A percentile compares a stretch with the other conserved stretches of the same genome.
Evolutionary conservation across 1,284 basidiomycete genomes (phyloP).

Genomic region (Tilletia caries): DNA sequence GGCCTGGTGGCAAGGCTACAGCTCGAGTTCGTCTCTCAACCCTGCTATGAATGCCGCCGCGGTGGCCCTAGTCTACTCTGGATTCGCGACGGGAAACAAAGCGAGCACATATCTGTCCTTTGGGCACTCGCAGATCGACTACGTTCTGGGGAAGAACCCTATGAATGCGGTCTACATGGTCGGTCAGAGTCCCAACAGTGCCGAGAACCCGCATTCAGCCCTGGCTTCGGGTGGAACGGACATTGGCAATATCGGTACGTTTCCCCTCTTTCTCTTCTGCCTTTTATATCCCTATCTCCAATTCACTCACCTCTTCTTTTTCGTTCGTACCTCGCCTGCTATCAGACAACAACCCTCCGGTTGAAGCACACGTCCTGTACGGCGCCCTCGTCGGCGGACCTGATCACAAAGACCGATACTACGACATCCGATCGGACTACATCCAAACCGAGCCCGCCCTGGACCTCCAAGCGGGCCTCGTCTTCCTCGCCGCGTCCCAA

Average conservation of each 20-base stretch:
- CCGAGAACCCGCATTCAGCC: constrained; percentile 81
- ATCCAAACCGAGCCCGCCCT: constrained; percentile 68
- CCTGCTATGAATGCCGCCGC: constrained; percentile 81
- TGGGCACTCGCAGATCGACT: constrained; percentile 72
- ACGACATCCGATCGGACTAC: constrained; percentile 78
- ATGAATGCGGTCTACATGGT: constrained; percentile 79
- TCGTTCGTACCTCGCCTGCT: no score
- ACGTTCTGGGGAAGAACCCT: constrained; percentile 77
- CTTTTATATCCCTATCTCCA: no score
- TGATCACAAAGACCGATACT: constrained; percentile 70
- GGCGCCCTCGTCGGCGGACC: constrained; percentile 86
- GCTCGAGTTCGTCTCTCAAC: constrained; percentile 73
- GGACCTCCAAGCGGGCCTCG: constrained; percentile 76
- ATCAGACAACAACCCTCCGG: constrained; percentile 59
- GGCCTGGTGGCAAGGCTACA: constrained; percentile 74
- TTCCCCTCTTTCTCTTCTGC: background rate
- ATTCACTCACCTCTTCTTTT: background rate
- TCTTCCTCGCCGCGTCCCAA: constrained; percentile 74
- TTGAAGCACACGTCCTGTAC: constrained; percentile 73
- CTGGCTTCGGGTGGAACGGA: constrained; percentile 73
- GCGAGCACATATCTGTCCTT: constrained; percentile 67
- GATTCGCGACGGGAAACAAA: constrained; percentile 60
- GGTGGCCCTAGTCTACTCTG: constrained; percentile 72
- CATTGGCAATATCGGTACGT: constrained; percentile 67
- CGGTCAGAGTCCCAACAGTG: constrained; percentile 81